A percentile compares a stretch with the other conserved stretches of the same genome.
phyloP scores from a whole-genome alignment of 2,329 filamentous ascomycete species.

The Hymenoscyphus fraxineus region DNA sequence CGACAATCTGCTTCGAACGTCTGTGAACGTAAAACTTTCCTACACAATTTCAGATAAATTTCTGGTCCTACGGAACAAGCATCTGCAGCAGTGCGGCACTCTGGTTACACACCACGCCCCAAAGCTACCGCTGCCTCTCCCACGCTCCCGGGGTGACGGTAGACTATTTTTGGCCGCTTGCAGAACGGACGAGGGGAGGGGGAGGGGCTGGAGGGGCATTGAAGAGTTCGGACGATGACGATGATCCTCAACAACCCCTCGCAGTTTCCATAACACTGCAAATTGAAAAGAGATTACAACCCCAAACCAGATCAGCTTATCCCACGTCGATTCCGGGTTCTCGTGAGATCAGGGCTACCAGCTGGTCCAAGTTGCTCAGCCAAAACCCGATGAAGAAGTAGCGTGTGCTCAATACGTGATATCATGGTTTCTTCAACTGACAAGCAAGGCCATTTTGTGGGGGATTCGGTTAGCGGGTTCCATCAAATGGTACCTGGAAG shows the following conservation, averaged over 20 bases:
- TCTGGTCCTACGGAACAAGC: constrained; percentile 7
- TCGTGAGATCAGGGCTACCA: constrained; percentile 1
- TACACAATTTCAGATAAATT: constrained; percentile 4
- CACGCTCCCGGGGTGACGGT: constrained; percentile 12
- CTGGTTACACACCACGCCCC: background rate
- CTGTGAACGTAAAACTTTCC: constrained; percentile 6
- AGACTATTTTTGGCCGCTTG: constrained; percentile 13
- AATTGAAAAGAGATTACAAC: constrained; percentile 27
- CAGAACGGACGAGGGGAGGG: background rate
- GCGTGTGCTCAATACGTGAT: background rate
- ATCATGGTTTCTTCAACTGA: background rate
- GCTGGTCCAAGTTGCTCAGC: constrained; percentile 9
- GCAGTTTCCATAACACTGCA: constrained; percentile 25
- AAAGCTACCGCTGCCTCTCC: constrained; percentile 3
- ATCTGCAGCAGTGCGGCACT: background rate
- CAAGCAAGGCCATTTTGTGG: constrained; percentile 8
- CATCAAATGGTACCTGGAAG: constrained; percentile 7
- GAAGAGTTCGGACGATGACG: constrained; percentile 12
- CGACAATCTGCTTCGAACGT: constrained; percentile 8
- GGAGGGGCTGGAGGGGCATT: background rate
- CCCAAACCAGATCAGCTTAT: background rate
- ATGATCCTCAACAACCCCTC: constrained; percentile 13
- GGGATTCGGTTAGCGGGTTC: constrained; percentile 15
- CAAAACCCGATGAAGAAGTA: background rate
- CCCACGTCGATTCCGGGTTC: background rate